phyloP scores from a whole-genome alignment of 768 basidiomycete genomes.

The Boletus insuetus region DNA sequence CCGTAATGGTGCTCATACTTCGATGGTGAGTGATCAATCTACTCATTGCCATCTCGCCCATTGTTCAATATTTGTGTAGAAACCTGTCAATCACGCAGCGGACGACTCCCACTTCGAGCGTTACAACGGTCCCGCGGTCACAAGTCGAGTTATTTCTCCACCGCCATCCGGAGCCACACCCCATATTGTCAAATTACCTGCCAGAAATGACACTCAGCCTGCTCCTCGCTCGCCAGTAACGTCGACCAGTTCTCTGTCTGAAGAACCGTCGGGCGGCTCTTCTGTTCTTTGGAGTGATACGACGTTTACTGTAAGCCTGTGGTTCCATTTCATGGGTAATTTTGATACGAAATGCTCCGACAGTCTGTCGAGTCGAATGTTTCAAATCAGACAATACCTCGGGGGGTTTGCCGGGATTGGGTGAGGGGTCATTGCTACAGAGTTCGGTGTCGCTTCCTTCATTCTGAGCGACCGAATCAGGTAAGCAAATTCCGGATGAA shows the following conservation, averaged over 20 bases:
- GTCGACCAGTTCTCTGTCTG: constrained; percentile 13
- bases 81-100: not conserved
- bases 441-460: constrained; percentile 1
- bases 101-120: not conserved
- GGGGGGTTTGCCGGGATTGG: constrained; percentile 6
- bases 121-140: not conserved
- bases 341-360: not conserved
- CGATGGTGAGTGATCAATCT: constrained; percentile 3
- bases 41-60: not conserved
- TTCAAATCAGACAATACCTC: not conserved
- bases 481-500: constrained; percentile 5
- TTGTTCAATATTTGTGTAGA: constrained; percentile 2
- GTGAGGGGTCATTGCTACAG: not conserved
- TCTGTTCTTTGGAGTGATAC: constrained; percentile 15
- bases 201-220: not conserved
- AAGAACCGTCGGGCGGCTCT: constrained; percentile 15
- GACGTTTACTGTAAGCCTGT: constrained; percentile 17
- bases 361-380: constrained; percentile 20
- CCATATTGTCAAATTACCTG: constrained; percentile 11
- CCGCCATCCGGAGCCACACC: not conserved
- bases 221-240: constrained; percentile 15
- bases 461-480: constrained; percentile 3
- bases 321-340: not conserved
- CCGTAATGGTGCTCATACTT: not conserved
- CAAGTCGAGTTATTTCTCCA: constrained; percentile 5